Evolutionary conservation across 495 filamentous ascomycete species (phyloP), one percentile per base, ranked within the genome.

Genomic region (Eremomyces bilateralis): DNA sequence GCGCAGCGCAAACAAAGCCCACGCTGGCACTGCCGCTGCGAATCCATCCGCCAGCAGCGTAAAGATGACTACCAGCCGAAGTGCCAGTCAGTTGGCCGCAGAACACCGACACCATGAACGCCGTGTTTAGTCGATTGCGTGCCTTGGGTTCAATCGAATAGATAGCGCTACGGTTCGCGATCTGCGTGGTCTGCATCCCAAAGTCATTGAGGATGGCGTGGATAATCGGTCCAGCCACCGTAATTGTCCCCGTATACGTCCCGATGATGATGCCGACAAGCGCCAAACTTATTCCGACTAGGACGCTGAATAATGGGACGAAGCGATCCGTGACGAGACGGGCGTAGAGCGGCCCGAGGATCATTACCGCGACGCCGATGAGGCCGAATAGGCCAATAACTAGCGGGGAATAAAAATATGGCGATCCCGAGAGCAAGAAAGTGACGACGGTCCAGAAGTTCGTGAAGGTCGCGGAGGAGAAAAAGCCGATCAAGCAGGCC

Each of bases 361-460:
- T 4, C 12, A 24, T 16, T 20, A 21, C 8, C 13, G n/a, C 21
- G 19, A 16, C 21, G 3, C 29, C 36, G 21, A 34, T 10, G 21
- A 38, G 13, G 0, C 76, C 73, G 46, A 88, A 88, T 28, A 88
- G 57, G 1, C 81, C 81, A 28, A 88, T 80, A 1, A 58, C 59
- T 1, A 78, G 42, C 1, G 73, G 66, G 10, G 59, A 53, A 46
- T 76, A 88, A 30, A 61, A 46, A 51, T 82, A 91, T 0, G 80
- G 76, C 13, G 59, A 51, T 0, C 61, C 64, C 1, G 74, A 64
- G 4, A 88, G 63, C 15, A 85, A 63, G 51, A 90, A 90, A 0
- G 76, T 81, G 13, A 85, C 54, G 0, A 80, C 85, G 2, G 80
- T 88, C 80, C 80, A 90, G 58, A 73, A 76, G 20, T 46, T 55